Evolutionary conservation across 2,329 filamentous ascomycete species (phyloP), one percentile per base, ranked within the genome.

Genomic region (Talaromyces sp.): DNA sequence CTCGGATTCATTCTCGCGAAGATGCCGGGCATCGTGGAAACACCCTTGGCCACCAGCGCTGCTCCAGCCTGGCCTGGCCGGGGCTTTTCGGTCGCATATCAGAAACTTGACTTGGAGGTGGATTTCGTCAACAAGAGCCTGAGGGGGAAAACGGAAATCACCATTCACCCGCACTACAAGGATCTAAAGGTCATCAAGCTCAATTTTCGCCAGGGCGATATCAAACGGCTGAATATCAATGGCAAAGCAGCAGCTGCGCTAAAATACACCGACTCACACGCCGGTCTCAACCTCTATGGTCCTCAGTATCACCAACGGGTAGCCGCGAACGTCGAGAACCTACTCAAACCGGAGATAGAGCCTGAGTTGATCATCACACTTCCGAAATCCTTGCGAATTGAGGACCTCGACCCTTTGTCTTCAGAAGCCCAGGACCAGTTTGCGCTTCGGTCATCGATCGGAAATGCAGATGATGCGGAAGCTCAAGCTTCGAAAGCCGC

Each of bases 91-190:
- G 79, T 97, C 61, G 82, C 91, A 58, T 88, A 92, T 76, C 93
- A 97, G 77, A 90, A 90, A 72, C 88, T 99, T 55, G 88, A 92
- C 68, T 81, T 99, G 62, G 92, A 97, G 68, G 81, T 99, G 71
- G 90, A 96, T 77, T 95, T 99, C 72, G 82, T 84, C 65, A 85
- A 84, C 58, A 88, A 87, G 74, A 84, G 82, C 69, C 78, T 97
- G 69, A 87, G 84, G 63, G 94, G 94, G 56, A 88, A 85, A 64
- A 91, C 90, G 9, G 88, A 92, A 66, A 89, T 99, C 66, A 89
- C 88, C 31, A 85, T 97, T 58, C 87, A 89, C 66, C 86, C 86
- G 21, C 79, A 83, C 61, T 77, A 79, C 61, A 79, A 79, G 62
- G 80, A 85, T 32, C 74, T 88, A 57, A 79, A 77, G 62, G 73